phyloP scores from a whole-genome alignment of 352 stramenopile species.

The Pythium coloratum region DNA sequence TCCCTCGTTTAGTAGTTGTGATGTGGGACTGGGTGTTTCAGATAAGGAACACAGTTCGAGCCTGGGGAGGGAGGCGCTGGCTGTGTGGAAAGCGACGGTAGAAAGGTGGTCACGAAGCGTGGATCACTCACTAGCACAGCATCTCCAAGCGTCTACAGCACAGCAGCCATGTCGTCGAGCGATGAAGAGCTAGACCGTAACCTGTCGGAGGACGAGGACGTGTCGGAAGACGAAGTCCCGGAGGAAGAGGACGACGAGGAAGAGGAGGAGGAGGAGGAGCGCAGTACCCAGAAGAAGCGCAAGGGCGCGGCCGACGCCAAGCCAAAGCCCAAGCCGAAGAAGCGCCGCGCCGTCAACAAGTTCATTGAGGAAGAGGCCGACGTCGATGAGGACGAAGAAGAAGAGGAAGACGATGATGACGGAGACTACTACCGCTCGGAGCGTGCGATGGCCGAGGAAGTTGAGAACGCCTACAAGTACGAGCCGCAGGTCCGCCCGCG shows the following conservation, averaged over 20 bases:
- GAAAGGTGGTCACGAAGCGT: constrained; percentile 22
- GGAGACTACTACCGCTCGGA: constrained; percentile 79
- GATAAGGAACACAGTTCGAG: constrained; percentile 19
- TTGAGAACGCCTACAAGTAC: constrained; percentile 69
- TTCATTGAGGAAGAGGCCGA: constrained; percentile 90
- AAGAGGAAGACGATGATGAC: constrained; percentile 82
- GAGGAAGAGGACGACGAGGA: constrained; percentile 71
- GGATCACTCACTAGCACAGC: no score
- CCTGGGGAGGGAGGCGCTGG: neutral
- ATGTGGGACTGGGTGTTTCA: constrained; percentile 21
- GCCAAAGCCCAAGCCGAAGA: constrained; percentile 77
- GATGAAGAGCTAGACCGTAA: constrained; percentile 86
- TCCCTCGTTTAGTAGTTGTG: neutral
- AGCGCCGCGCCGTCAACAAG: constrained; percentile 80
- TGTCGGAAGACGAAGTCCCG: constrained; percentile 73
- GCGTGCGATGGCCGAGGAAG: constrained; percentile 77
- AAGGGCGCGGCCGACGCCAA: constrained; percentile 58
- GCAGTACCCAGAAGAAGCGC: constrained; percentile 63
- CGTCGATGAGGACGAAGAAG: constrained; percentile 85
- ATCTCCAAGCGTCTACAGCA: neutral
- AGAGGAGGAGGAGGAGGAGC: constrained; percentile 51
- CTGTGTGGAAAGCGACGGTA: constrained; percentile 8
- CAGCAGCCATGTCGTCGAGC: constrained; percentile 74
- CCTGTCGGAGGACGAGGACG: constrained; percentile 77
- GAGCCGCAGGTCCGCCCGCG: constrained; percentile 70